These are phyloP conservation scores for Mucor indicus DNA, from an alignment of 371 early-diverging fungal genomes.

Conservation along the genomic window DNA sequence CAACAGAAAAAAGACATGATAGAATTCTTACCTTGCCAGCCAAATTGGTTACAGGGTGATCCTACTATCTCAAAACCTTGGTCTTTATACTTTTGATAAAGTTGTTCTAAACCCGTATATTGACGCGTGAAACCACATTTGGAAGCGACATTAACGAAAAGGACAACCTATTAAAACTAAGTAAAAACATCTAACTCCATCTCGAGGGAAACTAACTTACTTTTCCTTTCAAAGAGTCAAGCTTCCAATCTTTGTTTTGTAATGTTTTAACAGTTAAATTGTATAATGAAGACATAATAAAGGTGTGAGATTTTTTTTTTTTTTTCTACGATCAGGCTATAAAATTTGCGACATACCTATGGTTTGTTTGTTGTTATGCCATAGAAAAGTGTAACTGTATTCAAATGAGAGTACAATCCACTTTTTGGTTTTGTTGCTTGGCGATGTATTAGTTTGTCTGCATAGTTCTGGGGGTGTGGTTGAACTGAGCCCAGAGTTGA, in stretches of 20 bases:
- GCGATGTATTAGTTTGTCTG: too few relatives aligned
- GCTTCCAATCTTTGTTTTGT: conserved; percentile 41
- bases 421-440: too few relatives aligned
- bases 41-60: conserved; percentile 92
- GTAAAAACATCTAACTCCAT: background rate
- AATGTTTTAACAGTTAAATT: conserved; percentile 43
- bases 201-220: conserved; percentile 6
- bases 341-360: conserved; percentile 13
- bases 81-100: conserved; percentile 81
- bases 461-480: too few relatives aligned
- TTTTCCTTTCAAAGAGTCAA: conserved; percentile 37
- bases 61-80: conserved; percentile 73
- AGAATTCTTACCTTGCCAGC: conserved; percentile 62
- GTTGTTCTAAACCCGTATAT: conserved; percentile 76
- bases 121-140: conserved; percentile 93
- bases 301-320: background rate
- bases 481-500: too few relatives aligned
- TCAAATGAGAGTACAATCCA: too few relatives aligned
- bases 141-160: conserved; percentile 94
- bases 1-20: background rate
- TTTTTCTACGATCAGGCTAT: background rate
- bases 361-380: too few relatives aligned
- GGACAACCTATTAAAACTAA: conserved; percentile 74
- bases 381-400: too few relatives aligned
- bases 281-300: conserved; percentile 19